A percentile compares a stretch with the other conserved stretches of the same genome.
These are phyloP conservation scores for Fusarium sp. DNA, from an alignment of 2,329 filamentous ascomycete species.

Conservation along the genomic window DNA sequence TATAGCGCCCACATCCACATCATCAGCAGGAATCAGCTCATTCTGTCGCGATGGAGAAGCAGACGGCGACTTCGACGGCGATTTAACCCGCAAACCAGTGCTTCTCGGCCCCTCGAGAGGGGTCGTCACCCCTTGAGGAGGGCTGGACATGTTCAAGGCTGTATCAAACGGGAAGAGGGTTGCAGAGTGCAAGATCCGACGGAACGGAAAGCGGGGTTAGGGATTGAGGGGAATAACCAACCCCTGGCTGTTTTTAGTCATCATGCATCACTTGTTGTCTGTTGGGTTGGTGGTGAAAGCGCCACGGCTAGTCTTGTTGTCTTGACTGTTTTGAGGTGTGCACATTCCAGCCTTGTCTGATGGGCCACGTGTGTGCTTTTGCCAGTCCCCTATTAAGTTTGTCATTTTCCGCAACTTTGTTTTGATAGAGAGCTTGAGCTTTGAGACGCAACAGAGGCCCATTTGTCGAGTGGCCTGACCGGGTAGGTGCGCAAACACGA, in stretches of 20 bases:
- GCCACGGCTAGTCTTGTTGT: neutral
- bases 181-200: neutral
- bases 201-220: neutral
- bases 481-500: neutral
- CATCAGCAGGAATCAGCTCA: neutral
- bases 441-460: neutral
- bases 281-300: neutral
- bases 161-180: neutral
- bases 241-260: neutral
- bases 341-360: neutral
- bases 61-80: neutral
- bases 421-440: neutral
- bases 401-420: neutral
- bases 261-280: neutral
- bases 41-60: neutral
- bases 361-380: neutral
- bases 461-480: neutral
- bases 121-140: neutral
- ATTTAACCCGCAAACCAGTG: neutral
- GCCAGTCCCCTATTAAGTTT: neutral
- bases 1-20: neutral
- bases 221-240: neutral
- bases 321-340: neutral
- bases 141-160: neutral
- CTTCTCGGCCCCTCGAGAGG: neutral